phyloP scores from a whole-genome alignment of 768 basidiomycete species.

The Xerocomellus chrysenteron region DNA sequence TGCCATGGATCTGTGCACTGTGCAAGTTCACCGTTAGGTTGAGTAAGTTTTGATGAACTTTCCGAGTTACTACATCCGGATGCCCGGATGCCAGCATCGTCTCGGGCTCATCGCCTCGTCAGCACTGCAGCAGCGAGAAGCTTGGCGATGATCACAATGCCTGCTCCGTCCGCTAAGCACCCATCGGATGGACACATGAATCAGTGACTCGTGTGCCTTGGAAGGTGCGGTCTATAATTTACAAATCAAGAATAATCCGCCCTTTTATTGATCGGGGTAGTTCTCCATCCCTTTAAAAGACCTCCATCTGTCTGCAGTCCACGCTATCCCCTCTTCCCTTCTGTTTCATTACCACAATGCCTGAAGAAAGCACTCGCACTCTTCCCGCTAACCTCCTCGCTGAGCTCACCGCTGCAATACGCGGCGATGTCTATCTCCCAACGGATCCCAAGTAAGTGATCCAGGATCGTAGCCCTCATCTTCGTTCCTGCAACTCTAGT shows the following conservation, averaged over 20 bases:
- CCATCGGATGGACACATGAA: neutral
- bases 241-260: conserved; percentile 11
- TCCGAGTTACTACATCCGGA: conserved; percentile 6
- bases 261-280: neutral
- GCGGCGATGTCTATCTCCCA: conserved; percentile 48
- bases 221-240: conserved; percentile 7
- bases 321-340: conserved; percentile 6
- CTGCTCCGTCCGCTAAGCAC: neutral
- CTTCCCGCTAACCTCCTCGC: conserved; percentile 36
- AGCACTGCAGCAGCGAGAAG: conserved; percentile 2
- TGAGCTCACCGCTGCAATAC: conserved; percentile 45
- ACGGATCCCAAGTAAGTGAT: conserved; percentile 40
- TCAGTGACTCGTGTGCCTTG: neutral
- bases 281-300: conserved; percentile 16
- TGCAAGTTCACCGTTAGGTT: neutral
- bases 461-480: neutral
- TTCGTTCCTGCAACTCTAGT: neutral
- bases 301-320: neutral
- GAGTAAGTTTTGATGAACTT: conserved; percentile 9
- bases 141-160: neutral
- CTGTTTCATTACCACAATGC: conserved; percentile 15
- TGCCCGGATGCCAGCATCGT: conserved; percentile 3
- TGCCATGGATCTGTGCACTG: neutral
- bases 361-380: neutral
- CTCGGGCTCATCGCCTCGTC: conserved; percentile 13